These are phyloP conservation scores for Penicillium sumatraense DNA, from an alignment of 2,329 filamentous ascomycete species.

Conservation along the genomic window DNA sequence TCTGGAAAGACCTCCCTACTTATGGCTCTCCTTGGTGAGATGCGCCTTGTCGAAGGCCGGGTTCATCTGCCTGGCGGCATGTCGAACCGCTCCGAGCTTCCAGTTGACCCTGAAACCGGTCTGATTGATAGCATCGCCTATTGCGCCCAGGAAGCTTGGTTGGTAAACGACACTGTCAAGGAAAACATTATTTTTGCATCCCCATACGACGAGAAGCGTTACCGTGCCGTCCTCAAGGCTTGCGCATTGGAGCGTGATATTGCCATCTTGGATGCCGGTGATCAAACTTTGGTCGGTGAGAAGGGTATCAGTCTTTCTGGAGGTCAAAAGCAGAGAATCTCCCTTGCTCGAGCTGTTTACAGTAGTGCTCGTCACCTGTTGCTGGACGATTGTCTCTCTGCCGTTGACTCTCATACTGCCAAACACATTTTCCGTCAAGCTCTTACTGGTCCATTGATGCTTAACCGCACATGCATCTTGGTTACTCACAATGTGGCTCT, in stretches of 20 bases:
- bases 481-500: conserved; percentile 96
- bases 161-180: conserved; percentile 93
- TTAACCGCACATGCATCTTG: conserved; percentile 84
- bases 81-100: conserved; percentile 79
- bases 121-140: conserved; percentile 93
- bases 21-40: conserved; percentile 95
- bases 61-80: conserved; percentile 85
- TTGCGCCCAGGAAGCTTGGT: conserved; percentile 94
- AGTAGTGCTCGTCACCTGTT: conserved; percentile 89
- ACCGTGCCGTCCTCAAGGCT: conserved; percentile 84
- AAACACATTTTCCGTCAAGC: conserved; percentile 98
- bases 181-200: conserved; percentile 94
- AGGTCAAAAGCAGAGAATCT: conserved; percentile 97
- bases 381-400: conserved; percentile 92
- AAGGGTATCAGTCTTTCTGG: conserved; percentile 97
- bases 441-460: conserved; percentile 87
- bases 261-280: conserved; percentile 87
- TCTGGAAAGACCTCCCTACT: conserved; percentile 94
- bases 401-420: conserved; percentile 94
- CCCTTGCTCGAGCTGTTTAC: conserved; percentile 94
- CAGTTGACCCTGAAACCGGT: conserved; percentile 78
- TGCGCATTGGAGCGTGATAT: conserved; percentile 91
- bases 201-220: conserved; percentile 78
- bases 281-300: conserved; percentile 92
- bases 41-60: conserved; percentile 80